phyloP scores from a whole-genome alignment of 2,329 filamentous ascomycete species.

The Ophiocordyceps polyrhachis-furcata region DNA sequence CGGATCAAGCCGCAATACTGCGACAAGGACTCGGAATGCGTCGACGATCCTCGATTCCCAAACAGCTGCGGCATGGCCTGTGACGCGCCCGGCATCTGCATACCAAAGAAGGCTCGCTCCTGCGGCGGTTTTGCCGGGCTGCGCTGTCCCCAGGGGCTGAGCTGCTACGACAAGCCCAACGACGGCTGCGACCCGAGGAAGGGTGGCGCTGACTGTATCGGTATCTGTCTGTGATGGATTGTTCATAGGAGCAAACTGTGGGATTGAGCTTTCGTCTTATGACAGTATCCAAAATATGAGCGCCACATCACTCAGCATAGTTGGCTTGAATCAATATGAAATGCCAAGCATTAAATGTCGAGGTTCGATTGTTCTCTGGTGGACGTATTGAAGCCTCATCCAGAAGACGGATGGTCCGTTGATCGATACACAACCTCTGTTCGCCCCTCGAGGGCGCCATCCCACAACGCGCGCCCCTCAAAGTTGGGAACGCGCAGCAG shows the following conservation, averaged over 20 bases:
- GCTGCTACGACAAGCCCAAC: constrained; percentile 12
- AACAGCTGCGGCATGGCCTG: constrained; percentile 16
- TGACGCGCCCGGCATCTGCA: constrained; percentile 15
- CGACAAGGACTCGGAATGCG: constrained; percentile 9
- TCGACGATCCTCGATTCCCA: constrained; percentile 14
- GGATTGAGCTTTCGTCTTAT: too few species aligned
- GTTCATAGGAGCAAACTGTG: too few species aligned
- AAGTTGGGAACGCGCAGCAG: constrained; percentile 28
- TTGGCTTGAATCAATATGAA: too few species aligned
- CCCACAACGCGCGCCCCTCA: constrained; percentile 18
- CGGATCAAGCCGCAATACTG: constrained; percentile 9
- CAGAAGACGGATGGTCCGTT: not conserved
- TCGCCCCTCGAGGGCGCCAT: constrained; percentile 17
- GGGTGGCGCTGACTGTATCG: constrained; percentile 12
- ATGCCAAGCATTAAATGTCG: too few species aligned
- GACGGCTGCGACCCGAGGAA: constrained; percentile 11
- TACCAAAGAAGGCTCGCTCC: constrained; percentile 5
- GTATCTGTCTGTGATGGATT: constrained; percentile 11
- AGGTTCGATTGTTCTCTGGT: too few species aligned
- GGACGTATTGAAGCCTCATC: not conserved
- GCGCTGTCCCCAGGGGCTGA: constrained; percentile 9
- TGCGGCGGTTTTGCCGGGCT: constrained; percentile 11
- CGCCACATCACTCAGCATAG: fast-evolving
- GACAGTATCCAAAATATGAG: too few species aligned
- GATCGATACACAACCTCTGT: constrained; percentile 15